Percentiles rank a stretch among this genome's conserved stretches.
Evolutionary conservation across 1,284 basidiomycete genomes (phyloP).

Genomic region (Leccinum huronense): DNA sequence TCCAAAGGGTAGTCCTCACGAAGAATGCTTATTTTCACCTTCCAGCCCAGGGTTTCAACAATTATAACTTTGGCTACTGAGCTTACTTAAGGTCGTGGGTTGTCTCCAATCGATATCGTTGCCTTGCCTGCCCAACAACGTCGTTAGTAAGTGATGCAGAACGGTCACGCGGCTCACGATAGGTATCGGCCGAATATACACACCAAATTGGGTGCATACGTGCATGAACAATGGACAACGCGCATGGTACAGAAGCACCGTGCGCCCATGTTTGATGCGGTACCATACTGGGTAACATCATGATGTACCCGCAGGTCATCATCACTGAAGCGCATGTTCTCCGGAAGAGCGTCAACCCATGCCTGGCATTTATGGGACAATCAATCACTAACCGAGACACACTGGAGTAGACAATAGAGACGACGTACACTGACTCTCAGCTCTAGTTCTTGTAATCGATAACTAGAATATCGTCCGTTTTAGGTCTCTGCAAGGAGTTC

Average conservation of each 20-base stretch:
- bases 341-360: slow-evolving; percentile 64
- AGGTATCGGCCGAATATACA: slow-evolving; percentile 28
- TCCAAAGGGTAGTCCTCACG: slow-evolving; percentile 45
- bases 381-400: slow-evolving; percentile 8
- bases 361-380: slow-evolving; percentile 38
- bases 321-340: slow-evolving; percentile 64
- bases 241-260: slow-evolving; percentile 79
- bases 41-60: slow-evolving; percentile 58
- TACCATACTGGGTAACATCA: slow-evolving; percentile 71
- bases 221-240: slow-evolving; percentile 61
- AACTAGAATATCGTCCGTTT: too few relatives aligned
- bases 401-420: not conserved
- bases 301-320: slow-evolving; percentile 68
- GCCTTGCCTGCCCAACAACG: slow-evolving; percentile 29
- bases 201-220: slow-evolving; percentile 63
- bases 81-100: slow-evolving; percentile 47
- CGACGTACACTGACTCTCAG: slow-evolving; percentile 27
- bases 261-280: slow-evolving; percentile 68
- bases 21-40: slow-evolving; percentile 64
- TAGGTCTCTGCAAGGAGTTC: slow-evolving; percentile 17
- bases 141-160: slow-evolving; percentile 2
- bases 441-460: slow-evolving; percentile 34
- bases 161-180: not conserved
- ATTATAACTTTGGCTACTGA: slow-evolving; percentile 52
- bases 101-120: slow-evolving; percentile 32